Evolutionary conservation across 78 protist species (phyloP), one percentile per base, ranked within the genome.

Genomic region (Pigoraptor vietnamica): DNA sequence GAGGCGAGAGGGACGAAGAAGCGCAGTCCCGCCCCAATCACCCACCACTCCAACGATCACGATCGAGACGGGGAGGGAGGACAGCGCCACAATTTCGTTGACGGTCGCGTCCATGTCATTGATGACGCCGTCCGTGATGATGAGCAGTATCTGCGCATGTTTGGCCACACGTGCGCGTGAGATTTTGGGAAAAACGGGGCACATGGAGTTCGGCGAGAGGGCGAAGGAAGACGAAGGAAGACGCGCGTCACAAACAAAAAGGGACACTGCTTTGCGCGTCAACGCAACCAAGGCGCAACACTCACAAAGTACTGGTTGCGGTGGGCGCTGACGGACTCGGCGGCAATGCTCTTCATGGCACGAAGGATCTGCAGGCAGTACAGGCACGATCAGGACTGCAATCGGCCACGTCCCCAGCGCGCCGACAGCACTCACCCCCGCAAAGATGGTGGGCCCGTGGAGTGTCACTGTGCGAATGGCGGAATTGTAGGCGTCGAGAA

Each of bases 31-130:
- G n/a, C n/a, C n/a, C n/a, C n/a, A n/a, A n/a, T n/a, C 95, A 29
- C 2, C 87, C n/a, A 97, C 98, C 2, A 97, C 96, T 37, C 98
- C 98, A 24, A 97, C 95, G 88, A 96, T 96, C 39, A 97, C 90
- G 81, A 96, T 86, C 2, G 94, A 93, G 0, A 96, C 1, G 40
- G 98, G 95, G 37, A 86, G 87, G 23, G 1, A 19, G 24, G 90
- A 92, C 6, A 97, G 94, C 21, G 55, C 55, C 32, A 95, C 90
- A 33, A 95, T 25, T n/a, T 89, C 87, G 10, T 39, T 35, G 82
- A 82, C 38, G 35, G 93, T 94, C n/a, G 86, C 87, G 37, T 35
- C 93, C 95, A 95, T 96, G 89, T 96, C 98, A 0, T 93, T 87
- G 56, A 97, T 96, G 29, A 40, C 95, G 86, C 97, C 97, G 87